Evolutionary conservation across 306 rosid genomes (phyloP), one percentile per base, ranked within the genome.

Genomic region (Cicer cuneatum): DNA sequence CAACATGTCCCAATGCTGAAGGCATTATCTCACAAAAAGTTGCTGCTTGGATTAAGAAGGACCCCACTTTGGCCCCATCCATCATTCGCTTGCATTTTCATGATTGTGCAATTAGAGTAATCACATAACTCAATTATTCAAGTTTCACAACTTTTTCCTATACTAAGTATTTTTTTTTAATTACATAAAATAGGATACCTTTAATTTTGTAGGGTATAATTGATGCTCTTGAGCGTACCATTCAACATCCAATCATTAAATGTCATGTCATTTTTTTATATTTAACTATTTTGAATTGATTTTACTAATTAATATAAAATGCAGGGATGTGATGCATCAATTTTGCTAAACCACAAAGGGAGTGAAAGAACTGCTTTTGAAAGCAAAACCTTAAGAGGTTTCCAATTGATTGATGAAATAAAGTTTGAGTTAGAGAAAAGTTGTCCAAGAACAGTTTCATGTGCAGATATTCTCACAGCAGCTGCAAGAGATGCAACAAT

Each of bases 401-500:
- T 93, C 74, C 70, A 71, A 67, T 29, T 89, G 64, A 89, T 93
- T 9, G 90, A 93, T 58, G 96, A 89, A 1, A 91, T 93, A 10
- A 93, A 93, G 58, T 56, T 60, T 1, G 89, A 82, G 64, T 72
- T 89, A 19, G 98, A 93, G 43, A 85, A 35, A n/a, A 82, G 12
- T 11, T 93, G 98, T 75, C 98, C 97, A 7, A 88, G 47, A 82
- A 91, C 81, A 0, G 97, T 91, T 5, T 93, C 98, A 12, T 93
- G 94, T 69, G 86, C 98, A 42, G 98, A 93, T 81, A 88, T 93
- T 71, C 89, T 93, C 63, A 85, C 98, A 0, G 89, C 94, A 0
- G 96, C 90, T 6, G 88, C 97, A 9, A 89, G 97, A 82, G 98
- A 93, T 54, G 98, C 97, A 56, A 89, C 97, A 6, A 75, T 93